These are phyloP conservation scores for Gonapodya sp. DNA, from an alignment of 192 early-diverging fungal species.

Conservation along the genomic window DNA sequence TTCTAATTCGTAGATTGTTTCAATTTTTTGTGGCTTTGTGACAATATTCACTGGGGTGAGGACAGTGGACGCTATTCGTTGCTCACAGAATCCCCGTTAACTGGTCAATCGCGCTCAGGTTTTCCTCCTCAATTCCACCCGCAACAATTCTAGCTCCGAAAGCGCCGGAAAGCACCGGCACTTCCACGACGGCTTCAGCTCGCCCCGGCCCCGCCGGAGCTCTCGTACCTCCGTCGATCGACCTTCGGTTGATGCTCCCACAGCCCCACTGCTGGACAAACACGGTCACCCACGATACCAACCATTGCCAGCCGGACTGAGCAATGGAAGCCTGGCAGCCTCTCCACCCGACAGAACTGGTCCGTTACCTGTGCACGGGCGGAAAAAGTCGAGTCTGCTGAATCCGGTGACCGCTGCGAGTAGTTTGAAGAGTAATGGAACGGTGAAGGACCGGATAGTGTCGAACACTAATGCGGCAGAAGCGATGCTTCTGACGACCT, in stretches of 20 bases:
- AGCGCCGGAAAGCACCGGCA: neutral
- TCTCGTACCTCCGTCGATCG: neutral
- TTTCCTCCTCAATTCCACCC: neutral
- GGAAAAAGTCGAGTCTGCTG: neutral
- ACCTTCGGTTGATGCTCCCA: neutral
- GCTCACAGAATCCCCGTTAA: too few relatives aligned
- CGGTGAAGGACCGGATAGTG: neutral
- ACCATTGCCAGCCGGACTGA: neutral
- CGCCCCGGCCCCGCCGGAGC: neutral
- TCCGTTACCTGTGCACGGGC: neutral
- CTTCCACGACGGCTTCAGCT: neutral
- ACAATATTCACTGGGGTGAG: constrained; percentile 86
- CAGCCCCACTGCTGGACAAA: neutral
- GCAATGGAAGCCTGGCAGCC: neutral
- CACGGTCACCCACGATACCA: neutral
- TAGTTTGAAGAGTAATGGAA: neutral
- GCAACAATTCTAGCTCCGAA: neutral
- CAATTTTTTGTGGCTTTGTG: constrained; percentile 78
- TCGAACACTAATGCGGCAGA: neutral
- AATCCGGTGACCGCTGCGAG: neutral
- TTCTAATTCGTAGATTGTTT: constrained; percentile 37
- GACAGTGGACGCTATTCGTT: too few relatives aligned
- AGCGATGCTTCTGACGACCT: neutral
- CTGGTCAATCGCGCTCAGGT: neutral
- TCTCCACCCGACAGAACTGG: neutral